Evolutionary conservation across 148 eudicot genomes (phyloP).

Genomic region (Rhododendron vialii): DNA sequence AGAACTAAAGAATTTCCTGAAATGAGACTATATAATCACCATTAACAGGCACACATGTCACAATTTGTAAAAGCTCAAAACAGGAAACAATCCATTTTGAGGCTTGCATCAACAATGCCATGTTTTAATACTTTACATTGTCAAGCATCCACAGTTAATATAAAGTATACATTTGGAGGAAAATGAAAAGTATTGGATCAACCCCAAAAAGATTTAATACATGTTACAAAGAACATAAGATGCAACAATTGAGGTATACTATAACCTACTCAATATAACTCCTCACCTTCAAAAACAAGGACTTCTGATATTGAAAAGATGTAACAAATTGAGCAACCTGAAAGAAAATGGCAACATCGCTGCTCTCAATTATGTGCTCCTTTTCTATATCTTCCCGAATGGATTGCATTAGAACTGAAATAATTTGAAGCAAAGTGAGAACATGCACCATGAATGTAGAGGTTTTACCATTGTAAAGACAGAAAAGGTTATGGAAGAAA

Average conservation of each 20-base stretch:
- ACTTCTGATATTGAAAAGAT: slow-evolving; percentile 74
- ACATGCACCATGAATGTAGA: not conserved
- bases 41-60: not conserved
- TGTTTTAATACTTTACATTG: not conserved
- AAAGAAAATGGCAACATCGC: slow-evolving; percentile 75
- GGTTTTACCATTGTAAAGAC: not conserved
- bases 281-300: slow-evolving; percentile 52
- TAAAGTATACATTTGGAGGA: not conserved
- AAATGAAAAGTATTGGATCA: not conserved
- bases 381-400: slow-evolving; percentile 71
- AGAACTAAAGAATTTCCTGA: not conserved
- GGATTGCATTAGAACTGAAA: slow-evolving; percentile 86
- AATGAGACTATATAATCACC: not conserved
- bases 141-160: not conserved
- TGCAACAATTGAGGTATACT: not conserved
- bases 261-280: not conserved
- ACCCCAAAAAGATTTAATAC: not conserved
- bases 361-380: slow-evolving; percentile 70
- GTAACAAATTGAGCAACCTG: slow-evolving; percentile 83
- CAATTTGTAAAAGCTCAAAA: not conserved
- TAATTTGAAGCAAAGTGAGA: slow-evolving; percentile 17
- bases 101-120: not conserved
- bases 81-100: not conserved
- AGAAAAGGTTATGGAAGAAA: not conserved
- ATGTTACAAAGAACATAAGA: not conserved